Base-by-base conservation (phyloP, 139 green algal genomes). In the Nannochloris sp. region DNA sequence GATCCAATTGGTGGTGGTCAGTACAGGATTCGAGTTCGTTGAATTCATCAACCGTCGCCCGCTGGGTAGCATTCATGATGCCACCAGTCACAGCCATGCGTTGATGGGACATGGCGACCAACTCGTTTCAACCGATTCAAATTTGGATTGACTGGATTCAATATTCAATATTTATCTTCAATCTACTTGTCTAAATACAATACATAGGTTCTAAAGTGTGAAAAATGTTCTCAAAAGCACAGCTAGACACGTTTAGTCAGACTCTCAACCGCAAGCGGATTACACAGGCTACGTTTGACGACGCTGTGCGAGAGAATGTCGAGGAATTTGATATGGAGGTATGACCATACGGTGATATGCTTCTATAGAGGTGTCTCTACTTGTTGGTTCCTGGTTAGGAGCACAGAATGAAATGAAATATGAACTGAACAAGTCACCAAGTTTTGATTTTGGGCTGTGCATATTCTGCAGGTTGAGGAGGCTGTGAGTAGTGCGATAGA, bases 291-390 rank as follows among this genome's bases (percentile, higher is more conserved):
- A 80, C 81, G 3, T 93, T 93, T 62, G 86, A 93, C 75, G 82
- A 81, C 5, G 80, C 84, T 2, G 86, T 94, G 0, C 55, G 74
- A 7, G 83, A 83, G 2, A 94, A 94, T 62, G 84, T 90, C 0
- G 79, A 85, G 6, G 82, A 90, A 37, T 94, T 94, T 63, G 87
- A 87, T 7, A 94, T 94, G 87, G 69, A 85, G 71, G 85, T 92
- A 25, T 29, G 27, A 29, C 4, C 27, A 29, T 29, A 29, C 27
- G 27, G 0, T 2, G 4, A 29, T 29, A 4, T 29, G 27, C 4
- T 1, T 29, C 27, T 29, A 29, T 29, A 29, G 27, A 29, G 4
- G 27, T 40, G 34, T 40, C 5, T 40, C 34, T 4, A 4, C 5
- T 40, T 11, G 7, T 12, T 11, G 34, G 34, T 40, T 40, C 34